Evolutionary conservation across 164 flowering plant species (phyloP), one percentile per base, ranked within the genome.

Genomic region (Aristolochia contorta): DNA sequence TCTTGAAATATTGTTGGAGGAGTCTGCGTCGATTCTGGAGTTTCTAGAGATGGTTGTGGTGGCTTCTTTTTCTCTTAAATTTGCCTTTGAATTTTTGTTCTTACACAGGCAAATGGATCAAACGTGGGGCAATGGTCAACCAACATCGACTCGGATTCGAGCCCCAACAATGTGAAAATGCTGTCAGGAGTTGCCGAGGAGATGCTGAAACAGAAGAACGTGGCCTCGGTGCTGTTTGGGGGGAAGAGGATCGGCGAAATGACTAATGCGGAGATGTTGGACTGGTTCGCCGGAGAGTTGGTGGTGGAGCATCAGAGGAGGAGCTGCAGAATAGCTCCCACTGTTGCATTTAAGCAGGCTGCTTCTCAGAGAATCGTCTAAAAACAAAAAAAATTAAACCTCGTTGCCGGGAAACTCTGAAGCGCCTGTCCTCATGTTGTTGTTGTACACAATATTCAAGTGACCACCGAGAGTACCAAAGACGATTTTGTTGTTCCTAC

Each of bases 291-390:
- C 0, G 87, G 83, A 33, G 89, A 93, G 66, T 85, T 90, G 48
- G 90, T 93, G 59, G 65, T 70, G 49, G 99, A 93, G 76, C 97
- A 90, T 72, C 87, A 86, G 78, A 86, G 92, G 84, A 83, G 99
- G 83, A 88, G 91, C 68, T 81, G 86, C 80, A 72, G 99, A 67
- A 85, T 90, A 57, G 90, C 96, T 73, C 99, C 99, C 76, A 93
- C 98, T 65, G 97, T 93, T 69, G 97, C 88, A 46, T 84, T 93
- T 83, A 93, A 93, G 75, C 99, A 86, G 78, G 83, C 84, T 49
- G 56, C 78, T 27, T 27, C 30, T 27, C 70, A 78, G 13, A 83
- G 73, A 54, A 46, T 65, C 45, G 33, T 59, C 27, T 71, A 62
- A 41, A 37, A 5, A 6, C n/a, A n/a, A 65, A 27, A 2, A 27